These are phyloP conservation scores for Mycena capillaripes DNA, from an alignment of 768 basidiomycete species.

Conservation along the genomic window DNA sequence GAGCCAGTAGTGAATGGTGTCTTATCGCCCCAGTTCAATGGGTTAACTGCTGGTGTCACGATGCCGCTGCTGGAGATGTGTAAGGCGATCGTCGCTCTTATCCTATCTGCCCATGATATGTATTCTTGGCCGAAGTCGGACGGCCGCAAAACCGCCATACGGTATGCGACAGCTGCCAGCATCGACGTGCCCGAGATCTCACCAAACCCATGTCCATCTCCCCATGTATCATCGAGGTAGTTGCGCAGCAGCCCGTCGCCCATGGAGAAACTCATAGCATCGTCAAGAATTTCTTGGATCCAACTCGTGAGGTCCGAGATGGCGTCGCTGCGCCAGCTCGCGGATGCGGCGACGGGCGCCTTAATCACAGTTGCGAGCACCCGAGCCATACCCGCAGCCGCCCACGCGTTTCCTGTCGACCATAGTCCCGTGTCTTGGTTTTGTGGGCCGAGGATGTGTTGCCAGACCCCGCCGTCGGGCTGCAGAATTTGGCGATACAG, in stretches of 20 bases:
- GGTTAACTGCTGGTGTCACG: slow-evolving; percentile 54
- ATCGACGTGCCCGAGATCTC: slow-evolving; percentile 60
- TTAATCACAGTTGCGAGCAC: slow-evolving; percentile 61
- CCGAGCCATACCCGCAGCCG: slow-evolving; percentile 41
- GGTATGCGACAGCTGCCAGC: slow-evolving; percentile 55
- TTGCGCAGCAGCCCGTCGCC: slow-evolving; percentile 58
- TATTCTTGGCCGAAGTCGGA: slow-evolving; percentile 38
- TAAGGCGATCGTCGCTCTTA: slow-evolving; percentile 43
- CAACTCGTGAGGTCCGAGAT: slow-evolving; percentile 48
- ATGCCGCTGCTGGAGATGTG: slow-evolving; percentile 48
- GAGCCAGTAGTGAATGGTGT: slow-evolving; percentile 48
- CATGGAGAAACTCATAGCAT: slow-evolving; percentile 47
- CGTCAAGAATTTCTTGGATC: slow-evolving; percentile 63
- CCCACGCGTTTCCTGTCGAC: slow-evolving; percentile 43
- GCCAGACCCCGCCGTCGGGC: slow-evolving; percentile 48
- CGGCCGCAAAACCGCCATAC: slow-evolving; percentile 45
- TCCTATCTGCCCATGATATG: slow-evolving; percentile 42
- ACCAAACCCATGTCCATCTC: slow-evolving; percentile 52
- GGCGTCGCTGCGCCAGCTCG: slow-evolving; percentile 43
- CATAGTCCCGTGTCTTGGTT: slow-evolving; percentile 37
- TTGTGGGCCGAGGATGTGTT: slow-evolving; percentile 47
- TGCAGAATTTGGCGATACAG: slow-evolving; percentile 55
- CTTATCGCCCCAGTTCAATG: slow-evolving; percentile 49
- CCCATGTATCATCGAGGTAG: slow-evolving; percentile 50
- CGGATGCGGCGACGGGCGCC: slow-evolving; percentile 48